phyloP scores from a whole-genome alignment of 2,329 filamentous ascomycete species.

The Colletotrichum navitas region DNA sequence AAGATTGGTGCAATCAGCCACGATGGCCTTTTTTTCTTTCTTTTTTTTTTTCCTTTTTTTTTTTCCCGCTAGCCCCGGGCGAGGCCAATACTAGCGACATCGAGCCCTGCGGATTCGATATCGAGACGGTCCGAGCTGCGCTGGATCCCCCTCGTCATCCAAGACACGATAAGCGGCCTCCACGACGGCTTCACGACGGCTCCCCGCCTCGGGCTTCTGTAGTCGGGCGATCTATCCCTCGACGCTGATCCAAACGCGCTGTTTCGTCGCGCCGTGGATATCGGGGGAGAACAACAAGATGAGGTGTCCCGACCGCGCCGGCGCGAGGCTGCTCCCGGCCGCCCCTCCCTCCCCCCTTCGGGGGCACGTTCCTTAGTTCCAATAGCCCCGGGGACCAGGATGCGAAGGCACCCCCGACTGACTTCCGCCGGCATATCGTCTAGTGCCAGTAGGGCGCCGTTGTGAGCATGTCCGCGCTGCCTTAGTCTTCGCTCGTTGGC shows the following conservation, averaged over 20 bases:
- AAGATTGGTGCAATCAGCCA: slow-evolving; percentile 29
- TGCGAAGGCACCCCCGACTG: neutral
- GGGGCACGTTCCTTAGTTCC: neutral
- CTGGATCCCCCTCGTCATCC: neutral
- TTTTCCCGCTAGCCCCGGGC: neutral
- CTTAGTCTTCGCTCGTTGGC: neutral
- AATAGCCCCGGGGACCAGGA: slow-evolving; percentile 20
- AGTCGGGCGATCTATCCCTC: neutral
- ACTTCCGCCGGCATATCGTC: neutral
- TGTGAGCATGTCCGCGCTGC: neutral
- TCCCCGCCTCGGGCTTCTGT: neutral
- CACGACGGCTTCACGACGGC: neutral
- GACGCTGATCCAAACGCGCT: neutral
- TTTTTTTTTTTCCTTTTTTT: too few relatives aligned
- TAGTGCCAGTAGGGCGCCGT: neutral
- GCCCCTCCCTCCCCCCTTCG: neutral
- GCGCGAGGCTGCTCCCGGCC: slow-evolving; percentile 32
- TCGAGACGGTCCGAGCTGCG: neutral
- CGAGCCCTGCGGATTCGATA: slow-evolving; percentile 18
- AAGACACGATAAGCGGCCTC: slow-evolving; percentile 11
- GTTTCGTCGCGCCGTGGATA: slow-evolving; percentile 1
- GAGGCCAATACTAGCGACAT: slow-evolving; percentile 5
- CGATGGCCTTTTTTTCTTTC: neutral
- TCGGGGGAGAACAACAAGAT: neutral
- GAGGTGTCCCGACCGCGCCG: slow-evolving; percentile 4